Evolutionary conservation across 2,329 filamentous ascomycete genomes (phyloP), one percentile per base, ranked within the genome.

Genomic region (Diaporthe citriasiana): DNA sequence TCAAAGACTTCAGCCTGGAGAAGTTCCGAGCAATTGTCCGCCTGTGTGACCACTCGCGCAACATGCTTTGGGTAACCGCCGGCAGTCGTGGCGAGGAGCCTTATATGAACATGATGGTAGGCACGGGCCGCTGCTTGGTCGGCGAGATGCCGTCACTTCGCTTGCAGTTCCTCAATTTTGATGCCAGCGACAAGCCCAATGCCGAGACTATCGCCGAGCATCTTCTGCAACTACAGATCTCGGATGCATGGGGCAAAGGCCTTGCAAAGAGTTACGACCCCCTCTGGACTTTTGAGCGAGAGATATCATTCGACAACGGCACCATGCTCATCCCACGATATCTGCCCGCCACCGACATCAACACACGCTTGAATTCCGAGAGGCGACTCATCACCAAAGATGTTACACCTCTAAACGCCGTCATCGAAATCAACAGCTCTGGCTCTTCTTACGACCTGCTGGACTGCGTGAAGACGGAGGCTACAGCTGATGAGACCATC

Each of bases 231-330:
- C 74, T 77, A 3, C 69, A 74, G 12, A 65, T 75, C 35, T 75
- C 73, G 47, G 63, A 72, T 5, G 60, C 70, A 33, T 76, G 77
- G 74, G 63, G 73, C 27, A 66, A 66, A 38, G 47, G 63, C 22
- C 30, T 66, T n/a, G 4, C 63, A 35, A 51, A 66, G 60, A 47
- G 42, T 22, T 33, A 70, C 15, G 35, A 73, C 2, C 59, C 81
- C 0, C 57, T 82, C 4, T 82, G 81, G 80, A 78, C 77, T 4
- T 76, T 76, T 1, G 81, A 82, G 69, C 78, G 76, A 1, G 81
- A 83, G 60, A 38, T 80, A 3, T 75, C 75, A 22, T 53, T 82
- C 15, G 40, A 77, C 6, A 47, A 79, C 42, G 81, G 79, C 2
- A 73, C 76, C 4, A 40, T 77, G 7, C 50, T 79, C 25, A 78